Conservation (phyloP, 202 grass and related monocot species). For the Panicum hallii region DNA sequence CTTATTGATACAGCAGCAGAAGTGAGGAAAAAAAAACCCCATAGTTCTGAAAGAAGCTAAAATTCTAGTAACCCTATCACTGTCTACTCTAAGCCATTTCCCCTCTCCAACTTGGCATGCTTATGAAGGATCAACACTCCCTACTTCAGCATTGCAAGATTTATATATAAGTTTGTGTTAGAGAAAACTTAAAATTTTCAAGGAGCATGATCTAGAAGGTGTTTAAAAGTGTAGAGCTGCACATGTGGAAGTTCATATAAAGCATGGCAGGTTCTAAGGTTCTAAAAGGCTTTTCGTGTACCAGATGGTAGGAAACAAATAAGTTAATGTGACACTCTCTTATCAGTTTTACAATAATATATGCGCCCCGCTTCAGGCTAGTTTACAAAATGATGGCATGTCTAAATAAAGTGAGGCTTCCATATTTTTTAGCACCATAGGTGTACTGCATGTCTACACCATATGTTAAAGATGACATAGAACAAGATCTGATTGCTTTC, state of each 20-base stretch:
- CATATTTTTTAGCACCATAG: background rate
- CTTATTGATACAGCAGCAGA: background rate
- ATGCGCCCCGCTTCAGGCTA: background rate
- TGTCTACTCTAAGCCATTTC: background rate
- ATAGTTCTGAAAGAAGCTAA: background rate
- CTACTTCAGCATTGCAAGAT: background rate
- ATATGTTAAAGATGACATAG: background rate
- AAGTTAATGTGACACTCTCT: background rate
- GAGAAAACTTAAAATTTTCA: background rate
- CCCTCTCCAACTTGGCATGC: background rate
- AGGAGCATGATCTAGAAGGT: background rate
- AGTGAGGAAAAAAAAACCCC: background rate
- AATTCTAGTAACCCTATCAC: background rate
- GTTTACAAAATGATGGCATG: conserved; percentile 18
- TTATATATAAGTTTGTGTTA: background rate
- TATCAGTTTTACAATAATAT: background rate
- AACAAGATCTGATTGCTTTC: conserved; percentile 21
- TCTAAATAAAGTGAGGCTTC: conserved; percentile 6
- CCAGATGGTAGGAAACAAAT: background rate
- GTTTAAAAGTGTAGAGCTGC: background rate
- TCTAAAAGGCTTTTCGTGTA: background rate
- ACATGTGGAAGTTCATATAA: background rate
- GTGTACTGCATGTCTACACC: background rate
- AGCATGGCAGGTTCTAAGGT: background rate
- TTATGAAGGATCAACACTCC: conserved; percentile 10